Evolutionary conservation across 192 early-diverging fungal genomes (phyloP).

Genomic region (Backusella liffmaniae): DNA sequence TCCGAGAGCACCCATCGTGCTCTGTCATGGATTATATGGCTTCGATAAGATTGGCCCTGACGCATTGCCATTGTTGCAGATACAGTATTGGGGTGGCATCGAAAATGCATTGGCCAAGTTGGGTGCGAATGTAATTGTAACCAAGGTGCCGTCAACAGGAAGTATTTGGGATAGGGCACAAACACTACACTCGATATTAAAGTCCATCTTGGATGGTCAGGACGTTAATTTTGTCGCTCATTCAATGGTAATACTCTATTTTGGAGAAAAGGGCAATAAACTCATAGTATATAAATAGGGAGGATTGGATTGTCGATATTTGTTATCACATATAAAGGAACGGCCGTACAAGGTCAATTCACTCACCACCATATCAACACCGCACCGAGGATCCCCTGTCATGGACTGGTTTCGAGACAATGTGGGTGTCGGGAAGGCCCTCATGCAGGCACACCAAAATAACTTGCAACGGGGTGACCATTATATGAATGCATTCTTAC

Average conservation of each 20-base stretch:
- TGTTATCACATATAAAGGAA: slow-evolving; percentile 80
- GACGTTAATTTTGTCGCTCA: slow-evolving; percentile 88
- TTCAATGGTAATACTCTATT: slow-evolving; percentile 67
- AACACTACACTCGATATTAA: slow-evolving; percentile 70
- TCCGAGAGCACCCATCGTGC: slow-evolving; percentile 74
- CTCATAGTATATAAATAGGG: slow-evolving; percentile 50
- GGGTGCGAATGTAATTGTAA: slow-evolving; percentile 80
- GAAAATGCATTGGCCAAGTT: slow-evolving; percentile 71
- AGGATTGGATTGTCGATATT: slow-evolving; percentile 90
- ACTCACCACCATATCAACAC: slow-evolving; percentile 90
- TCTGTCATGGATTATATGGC: slow-evolving; percentile 92
- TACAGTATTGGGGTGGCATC: slow-evolving; percentile 86
- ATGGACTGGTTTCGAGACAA: slow-evolving; percentile 94
- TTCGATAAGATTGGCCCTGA: slow-evolving; percentile 85
- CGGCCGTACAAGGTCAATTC: slow-evolving; percentile 71
- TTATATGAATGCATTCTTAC: neutral
- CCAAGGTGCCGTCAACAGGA: slow-evolving; percentile 75
- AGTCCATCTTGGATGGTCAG: slow-evolving; percentile 46
- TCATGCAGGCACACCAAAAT: slow-evolving; percentile 9
- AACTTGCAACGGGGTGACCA: neutral
- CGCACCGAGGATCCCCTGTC: slow-evolving; percentile 88
- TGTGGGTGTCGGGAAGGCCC: slow-evolving; percentile 72
- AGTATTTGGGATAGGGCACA: slow-evolving; percentile 74
- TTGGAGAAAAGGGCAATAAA: neutral
- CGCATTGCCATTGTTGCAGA: slow-evolving; percentile 73